phyloP scores from a whole-genome alignment of 257 asterid genomes.

The Lycium barbarum region DNA sequence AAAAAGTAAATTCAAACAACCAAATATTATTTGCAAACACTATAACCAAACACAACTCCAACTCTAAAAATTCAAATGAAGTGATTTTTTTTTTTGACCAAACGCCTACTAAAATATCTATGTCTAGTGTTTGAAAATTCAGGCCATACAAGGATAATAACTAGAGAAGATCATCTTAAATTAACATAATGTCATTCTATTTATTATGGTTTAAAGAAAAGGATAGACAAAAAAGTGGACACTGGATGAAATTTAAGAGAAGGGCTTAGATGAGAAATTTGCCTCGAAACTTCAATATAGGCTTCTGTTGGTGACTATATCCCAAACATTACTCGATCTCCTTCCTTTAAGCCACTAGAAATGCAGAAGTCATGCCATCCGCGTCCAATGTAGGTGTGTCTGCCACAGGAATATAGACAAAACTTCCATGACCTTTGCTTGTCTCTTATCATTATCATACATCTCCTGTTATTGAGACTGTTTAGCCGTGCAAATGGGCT shows the following conservation, averaged over 20 bases:
- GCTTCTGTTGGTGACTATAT: not conserved
- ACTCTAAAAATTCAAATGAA: too few species aligned
- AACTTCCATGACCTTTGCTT: conserved; percentile 18
- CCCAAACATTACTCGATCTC: not conserved
- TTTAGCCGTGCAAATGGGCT: not conserved
- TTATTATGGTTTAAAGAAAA: too few species aligned
- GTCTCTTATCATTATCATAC: not conserved
- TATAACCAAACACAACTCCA: too few species aligned
- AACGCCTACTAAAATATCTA: too few species aligned
- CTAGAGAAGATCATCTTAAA: too few species aligned
- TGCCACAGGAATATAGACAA: not conserved
- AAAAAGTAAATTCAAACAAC: too few species aligned
- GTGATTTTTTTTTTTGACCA: too few species aligned
- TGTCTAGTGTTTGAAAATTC: too few species aligned
- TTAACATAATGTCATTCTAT: too few species aligned
- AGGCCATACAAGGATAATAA: too few species aligned
- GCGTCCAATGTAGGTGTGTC: not conserved
- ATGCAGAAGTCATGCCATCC: not conserved
- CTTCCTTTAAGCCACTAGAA: conserved; percentile 1
- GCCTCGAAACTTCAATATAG: not conserved
- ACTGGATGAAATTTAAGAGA: not conserved
- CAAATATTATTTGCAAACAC: too few species aligned
- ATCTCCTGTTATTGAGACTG: not conserved
- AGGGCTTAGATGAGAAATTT: not conserved
- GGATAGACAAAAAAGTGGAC: not conserved